These are phyloP conservation scores for Wallemia ichthyophaga DNA, from an alignment of 1,284 basidiomycete genomes.

Conservation along the genomic window DNA sequence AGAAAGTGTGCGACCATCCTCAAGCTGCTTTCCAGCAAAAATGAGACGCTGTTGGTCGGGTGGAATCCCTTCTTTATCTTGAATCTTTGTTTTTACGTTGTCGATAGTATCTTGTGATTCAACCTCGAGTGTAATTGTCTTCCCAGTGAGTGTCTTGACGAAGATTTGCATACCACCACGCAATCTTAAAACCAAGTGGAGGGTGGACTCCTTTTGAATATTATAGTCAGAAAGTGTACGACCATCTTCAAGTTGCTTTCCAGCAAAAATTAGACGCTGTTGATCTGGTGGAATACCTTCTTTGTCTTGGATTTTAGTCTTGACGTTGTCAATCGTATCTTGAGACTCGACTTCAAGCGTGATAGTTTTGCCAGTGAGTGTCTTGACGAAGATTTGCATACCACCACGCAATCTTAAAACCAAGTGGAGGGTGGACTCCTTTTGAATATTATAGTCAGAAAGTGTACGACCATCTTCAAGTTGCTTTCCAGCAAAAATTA, in stretches of 20 bases:
- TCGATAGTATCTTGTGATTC: conserved; percentile 54
- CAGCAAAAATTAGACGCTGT: conserved; percentile 20
- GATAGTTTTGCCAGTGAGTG: conserved; percentile 22
- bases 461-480: conserved; percentile 16
- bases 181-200: conserved; percentile 9
- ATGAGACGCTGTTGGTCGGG: conserved; percentile 20
- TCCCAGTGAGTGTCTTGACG: conserved; percentile 9
- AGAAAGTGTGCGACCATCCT: conserved; percentile 41
- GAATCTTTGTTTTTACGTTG: conserved; percentile 89
- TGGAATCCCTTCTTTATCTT: conserved; percentile 33
- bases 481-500: conserved; percentile 20
- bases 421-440: conserved; percentile 16
- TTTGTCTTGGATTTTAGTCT: conserved; percentile 41
- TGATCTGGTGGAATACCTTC: conserved; percentile 18
- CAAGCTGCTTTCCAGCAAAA: conserved; percentile 27
- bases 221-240: conserved; percentile 19
- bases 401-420: conserved; percentile 2
- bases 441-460: conserved; percentile 17
- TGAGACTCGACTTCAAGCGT: conserved; percentile 24
- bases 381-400: conserved; percentile 18
- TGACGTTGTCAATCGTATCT: conserved; percentile 94
- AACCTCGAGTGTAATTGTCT: conserved; percentile 18
- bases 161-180: conserved; percentile 14
- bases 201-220: conserved; percentile 16
- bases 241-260: conserved; percentile 15